Percentiles rank a stretch among this genome's conserved stretches.
Evolutionary conservation across 345 rosid species (phyloP).

Genomic region (Cardamine occulta): DNA sequence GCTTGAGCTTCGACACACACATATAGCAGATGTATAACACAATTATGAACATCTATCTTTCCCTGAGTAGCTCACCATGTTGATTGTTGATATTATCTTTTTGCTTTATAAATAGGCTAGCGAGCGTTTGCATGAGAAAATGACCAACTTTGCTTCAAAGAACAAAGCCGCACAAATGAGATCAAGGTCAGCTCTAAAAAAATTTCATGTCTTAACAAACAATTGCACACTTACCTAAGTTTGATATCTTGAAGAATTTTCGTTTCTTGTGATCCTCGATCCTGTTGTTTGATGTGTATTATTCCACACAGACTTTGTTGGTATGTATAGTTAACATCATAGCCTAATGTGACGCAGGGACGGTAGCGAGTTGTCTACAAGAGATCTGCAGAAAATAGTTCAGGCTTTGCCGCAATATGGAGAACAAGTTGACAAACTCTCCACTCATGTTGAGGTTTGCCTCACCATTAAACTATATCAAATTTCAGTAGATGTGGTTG

Average conservation of each 20-base stretch:
- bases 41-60: slow-evolving; percentile 25
- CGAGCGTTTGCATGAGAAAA: slow-evolving; percentile 86
- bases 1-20: slow-evolving; percentile 92
- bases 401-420: slow-evolving; percentile 90
- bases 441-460: slow-evolving; percentile 93
- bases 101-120: slow-evolving; percentile 68
- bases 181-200: slow-evolving; percentile 48
- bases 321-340: slow-evolving; percentile 19
- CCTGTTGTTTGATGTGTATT: slow-evolving; percentile 7
- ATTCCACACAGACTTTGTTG: background rate
- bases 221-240: background rate
- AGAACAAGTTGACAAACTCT: slow-evolving; percentile 81
- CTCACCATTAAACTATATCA: slow-evolving; percentile 7
- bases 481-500: slow-evolving; percentile 20
- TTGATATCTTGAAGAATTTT: background rate
- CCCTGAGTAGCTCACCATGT: slow-evolving; percentile 11
- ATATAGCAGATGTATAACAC: slow-evolving; percentile 84
- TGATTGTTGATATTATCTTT: slow-evolving; percentile 34
- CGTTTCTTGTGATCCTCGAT: slow-evolving; percentile 6
- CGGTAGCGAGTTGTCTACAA: slow-evolving; percentile 82
- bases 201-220: slow-evolving; percentile 10
- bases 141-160: slow-evolving; percentile 79
- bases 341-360: slow-evolving; percentile 52
- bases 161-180: slow-evolving; percentile 93
- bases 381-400: slow-evolving; percentile 93